A percentile compares a stretch with the other conserved stretches of the same genome.
Conservation (phyloP, 768 basidiomycete species). For the Suillus discolor region DNA sequence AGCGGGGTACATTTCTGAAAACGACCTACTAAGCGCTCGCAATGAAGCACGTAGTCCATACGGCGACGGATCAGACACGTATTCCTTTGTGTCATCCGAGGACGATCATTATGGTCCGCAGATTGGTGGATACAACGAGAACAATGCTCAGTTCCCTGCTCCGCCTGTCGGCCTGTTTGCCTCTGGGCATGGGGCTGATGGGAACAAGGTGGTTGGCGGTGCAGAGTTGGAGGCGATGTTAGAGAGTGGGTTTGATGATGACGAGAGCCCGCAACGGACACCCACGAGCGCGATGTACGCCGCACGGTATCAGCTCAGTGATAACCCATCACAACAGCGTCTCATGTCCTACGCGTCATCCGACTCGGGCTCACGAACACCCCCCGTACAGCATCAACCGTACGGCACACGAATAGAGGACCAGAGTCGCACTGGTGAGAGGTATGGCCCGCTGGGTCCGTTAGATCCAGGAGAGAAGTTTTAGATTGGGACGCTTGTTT, state of each 20-base stretch:
- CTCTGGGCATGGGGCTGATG: slow-evolving; percentile 6
- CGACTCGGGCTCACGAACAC: slow-evolving; percentile 21
- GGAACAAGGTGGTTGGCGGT: slow-evolving; percentile 55
- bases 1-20: slow-evolving; percentile 63
- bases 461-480: slow-evolving; percentile 60
- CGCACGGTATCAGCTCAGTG: slow-evolving; percentile 65
- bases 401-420: slow-evolving; percentile 38
- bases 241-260: slow-evolving; percentile 85
- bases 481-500: slow-evolving; percentile 28
- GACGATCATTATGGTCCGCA: slow-evolving; percentile 96
- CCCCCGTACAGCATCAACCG: slow-evolving; percentile 36
- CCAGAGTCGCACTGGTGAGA: slow-evolving; percentile 37
- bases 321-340: slow-evolving; percentile 43
- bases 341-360: slow-evolving; percentile 57
- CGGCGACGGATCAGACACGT: slow-evolving; percentile 73
- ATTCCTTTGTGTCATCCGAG: slow-evolving; percentile 83
- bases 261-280: slow-evolving; percentile 46
- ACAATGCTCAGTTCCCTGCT: slow-evolving; percentile 74
- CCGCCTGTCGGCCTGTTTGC: slow-evolving; percentile 71
- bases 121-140: slow-evolving; percentile 94
- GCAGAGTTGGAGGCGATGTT: slow-evolving; percentile 91
- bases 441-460: slow-evolving; percentile 58
- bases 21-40: slow-evolving; percentile 61
- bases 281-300: slow-evolving; percentile 38
- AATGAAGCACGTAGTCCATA: slow-evolving; percentile 62